Base-by-base conservation (phyloP, 2,329 filamentous ascomycete species). In the Fusarium mexicanum region DNA sequence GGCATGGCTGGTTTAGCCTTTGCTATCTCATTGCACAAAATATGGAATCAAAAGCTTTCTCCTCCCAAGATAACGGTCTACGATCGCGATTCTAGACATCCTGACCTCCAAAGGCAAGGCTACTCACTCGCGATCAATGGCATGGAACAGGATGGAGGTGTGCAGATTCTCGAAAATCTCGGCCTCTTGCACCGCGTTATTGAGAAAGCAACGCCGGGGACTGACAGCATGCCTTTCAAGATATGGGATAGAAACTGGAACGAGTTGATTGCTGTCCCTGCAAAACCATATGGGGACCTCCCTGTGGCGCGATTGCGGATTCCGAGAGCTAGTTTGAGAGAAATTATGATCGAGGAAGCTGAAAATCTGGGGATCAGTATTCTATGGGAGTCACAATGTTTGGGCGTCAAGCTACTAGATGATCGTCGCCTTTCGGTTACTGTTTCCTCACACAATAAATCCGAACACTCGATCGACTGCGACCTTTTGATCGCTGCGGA, bases 21-120 rank as follows among this genome's bases (percentile, higher is more conserved):
- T 46, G n/a, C n/a, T 46, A 6, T 46, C 1, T 46, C n/a, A 4
- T 26, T 46, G 5, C 12, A 3, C 5, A 46, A 46, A 9, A 12
- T n/a, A 26, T 26, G 43, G n/a, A 46, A 18, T 4, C 43, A 0
- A 13, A 44, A 18, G 16, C 5, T 0, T 46, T 26, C n/a, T 1
- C 43, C 17, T 5, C 43, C 43, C n/a, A 18, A 18, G 11, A 46
- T 18, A 46, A 18, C 43, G 9, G 11, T 26, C 43, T 46, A 46
- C n/a, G 43, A 46, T 13, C 43, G 43, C 17, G n/a, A 46, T 26
- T 13, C n/a, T 24, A 24, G n/a, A 13, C 43, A 18, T 18, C 43
- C 43, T 9, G 17, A 46, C 43, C 43, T 26, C 1, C n/a, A 18
- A 17, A 46, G 43, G 5, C 43, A 46, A 46, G 11, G 17, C 43